phyloP scores from a whole-genome alignment of 2,329 filamentous ascomycete species.

The Penicillium sp. region DNA sequence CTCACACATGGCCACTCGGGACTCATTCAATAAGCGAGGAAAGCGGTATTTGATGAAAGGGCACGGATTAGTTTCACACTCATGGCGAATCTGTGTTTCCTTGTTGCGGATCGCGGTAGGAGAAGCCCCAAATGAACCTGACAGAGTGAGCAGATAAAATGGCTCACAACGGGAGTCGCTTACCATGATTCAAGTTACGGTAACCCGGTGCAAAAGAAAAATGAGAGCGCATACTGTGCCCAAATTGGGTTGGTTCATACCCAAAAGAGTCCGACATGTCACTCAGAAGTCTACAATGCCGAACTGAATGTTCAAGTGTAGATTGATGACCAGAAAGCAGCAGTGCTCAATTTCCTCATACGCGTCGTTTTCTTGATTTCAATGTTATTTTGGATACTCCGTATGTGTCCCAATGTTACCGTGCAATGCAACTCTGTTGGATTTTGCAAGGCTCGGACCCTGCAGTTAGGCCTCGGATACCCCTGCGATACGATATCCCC shows the following conservation, averaged over 20 bases:
- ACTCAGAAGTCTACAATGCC: too few relatives aligned
- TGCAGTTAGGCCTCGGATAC: constrained; percentile 4
- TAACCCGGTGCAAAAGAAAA: constrained; percentile 66
- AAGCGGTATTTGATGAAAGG: constrained; percentile 70
- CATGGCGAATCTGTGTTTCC: constrained; percentile 43
- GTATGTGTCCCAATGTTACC: constrained; percentile 6
- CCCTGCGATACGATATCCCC: constrained; percentile 1
- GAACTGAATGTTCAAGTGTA: background rate
- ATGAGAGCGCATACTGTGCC: constrained; percentile 55
- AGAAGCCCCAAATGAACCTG: constrained; percentile 49
- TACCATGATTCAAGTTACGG: constrained; percentile 73
- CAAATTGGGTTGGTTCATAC: constrained; percentile 38
- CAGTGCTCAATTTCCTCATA: background rate
- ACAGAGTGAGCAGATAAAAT: background rate
- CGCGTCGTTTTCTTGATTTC: background rate
- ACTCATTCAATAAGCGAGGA: constrained; percentile 61
- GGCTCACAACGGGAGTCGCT: background rate
- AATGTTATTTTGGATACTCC: background rate
- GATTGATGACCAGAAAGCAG: background rate
- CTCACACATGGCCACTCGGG: constrained; percentile 62
- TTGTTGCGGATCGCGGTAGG: constrained; percentile 60
- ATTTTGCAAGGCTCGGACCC: constrained; percentile 5
- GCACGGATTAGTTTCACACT: constrained; percentile 67
- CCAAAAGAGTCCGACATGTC: constrained; percentile 4
- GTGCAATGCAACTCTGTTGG: constrained; percentile 9